Evolutionary conservation across 805 yeast species (phyloP).

Genomic region (Suhomyces emberorum): DNA sequence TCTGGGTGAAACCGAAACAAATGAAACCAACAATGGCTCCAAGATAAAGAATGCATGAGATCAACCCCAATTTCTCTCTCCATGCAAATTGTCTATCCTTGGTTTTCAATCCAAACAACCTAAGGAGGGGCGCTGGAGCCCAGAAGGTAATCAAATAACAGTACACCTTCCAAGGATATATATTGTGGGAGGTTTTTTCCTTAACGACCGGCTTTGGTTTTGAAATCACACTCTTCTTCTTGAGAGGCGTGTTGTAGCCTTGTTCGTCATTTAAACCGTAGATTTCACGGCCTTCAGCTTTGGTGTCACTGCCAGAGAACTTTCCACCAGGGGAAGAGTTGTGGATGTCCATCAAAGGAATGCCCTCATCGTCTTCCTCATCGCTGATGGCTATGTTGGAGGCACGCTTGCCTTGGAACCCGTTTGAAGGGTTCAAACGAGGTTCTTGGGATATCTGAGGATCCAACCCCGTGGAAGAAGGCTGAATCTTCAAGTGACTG

Average conservation of each 20-base stretch:
- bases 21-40: conserved; percentile 81
- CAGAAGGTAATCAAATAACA: conserved; percentile 83
- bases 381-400: conserved; percentile 5
- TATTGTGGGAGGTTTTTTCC: conserved; percentile 18
- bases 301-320: not conserved
- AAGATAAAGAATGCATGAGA: conserved; percentile 66
- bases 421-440: conserved; percentile 16
- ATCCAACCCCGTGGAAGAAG: conserved; percentile 71
- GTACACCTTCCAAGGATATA: conserved; percentile 73
- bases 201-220: conserved; percentile 12
- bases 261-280: conserved; percentile 63
- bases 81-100: conserved; percentile 89
- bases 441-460: conserved; percentile 36
- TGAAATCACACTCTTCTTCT: conserved; percentile 24
- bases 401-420: conserved; percentile 5
- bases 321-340: conserved; percentile 11
- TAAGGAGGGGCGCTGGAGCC: conserved; percentile 78
- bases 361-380: conserved; percentile 34
- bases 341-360: conserved; percentile 41
- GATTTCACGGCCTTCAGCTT: conserved; percentile 43
- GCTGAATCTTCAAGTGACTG: conserved; percentile 58
- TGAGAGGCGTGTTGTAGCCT: conserved; percentile 21
- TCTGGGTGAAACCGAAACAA: conserved; percentile 85
- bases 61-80: conserved; percentile 91
- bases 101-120: conserved; percentile 71